Base-by-base conservation (phyloP, 345 rosid species). In the Arabidopsis suecica region DNA sequence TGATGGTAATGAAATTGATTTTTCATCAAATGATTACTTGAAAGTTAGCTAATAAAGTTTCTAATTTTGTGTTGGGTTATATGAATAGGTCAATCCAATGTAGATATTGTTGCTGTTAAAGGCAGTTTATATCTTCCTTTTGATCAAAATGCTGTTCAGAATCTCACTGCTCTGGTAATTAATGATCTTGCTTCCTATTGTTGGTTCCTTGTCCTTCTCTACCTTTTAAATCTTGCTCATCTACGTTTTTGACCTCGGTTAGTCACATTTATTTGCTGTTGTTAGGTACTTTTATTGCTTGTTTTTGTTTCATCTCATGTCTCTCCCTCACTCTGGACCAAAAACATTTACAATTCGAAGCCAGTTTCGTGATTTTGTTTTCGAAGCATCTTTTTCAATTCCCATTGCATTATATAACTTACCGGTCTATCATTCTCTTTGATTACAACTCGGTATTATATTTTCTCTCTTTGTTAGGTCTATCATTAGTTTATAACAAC, bases 71-170 rank as follows among this genome's bases (percentile, higher is more conserved):
- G 20, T 58, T 72, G 79, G 70, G 13, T 20, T 51, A 45, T 55
- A 72, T 77, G 77, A 60, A 74, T 80, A 95, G 98, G 87, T 51
- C 92, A 88, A 61, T 86, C 88, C 2, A 75, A 71, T 55, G 23
- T 91, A 58, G 84, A 85, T 73, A 79, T 90, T 6, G 77, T 91
- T 70, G 96, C 89, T 3, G 76, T 90, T 63, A 87, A 79, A 83
- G 99, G 90, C 38, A 89, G 90, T 76, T 78, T 95, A 78, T 96
- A 95, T 85, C 89, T 92, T 72, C 87, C 93, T 58, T 86, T 77
- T 72, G 88, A 92, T 84, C 97, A 90, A 55, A 64, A 59, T 5
- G 33, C 84, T 20, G 93, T 95, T 78, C 96, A 90, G 68, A 92
- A 95, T 85, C 97, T 95, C 66, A 86, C 93, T 42, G 77, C 81